Evolutionary conservation across 2,329 filamentous ascomycete genomes (phyloP).

Genomic region (Penicillium crustosum): DNA sequence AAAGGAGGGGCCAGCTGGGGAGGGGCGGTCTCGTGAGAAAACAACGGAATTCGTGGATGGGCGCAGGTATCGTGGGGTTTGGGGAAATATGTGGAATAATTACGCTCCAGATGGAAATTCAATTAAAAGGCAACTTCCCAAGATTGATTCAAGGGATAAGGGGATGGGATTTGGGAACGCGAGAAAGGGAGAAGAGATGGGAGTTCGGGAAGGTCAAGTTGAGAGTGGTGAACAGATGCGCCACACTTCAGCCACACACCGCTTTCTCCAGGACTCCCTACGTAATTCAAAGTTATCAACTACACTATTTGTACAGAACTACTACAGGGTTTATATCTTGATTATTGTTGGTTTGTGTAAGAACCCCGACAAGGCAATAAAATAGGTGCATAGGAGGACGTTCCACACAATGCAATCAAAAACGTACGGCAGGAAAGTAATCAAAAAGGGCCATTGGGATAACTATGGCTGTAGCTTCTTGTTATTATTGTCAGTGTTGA

Average conservation of each 20-base stretch:
- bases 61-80: conserved; percentile 10
- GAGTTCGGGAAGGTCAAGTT: conserved; percentile 29
- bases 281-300: conserved; percentile 1
- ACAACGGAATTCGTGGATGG: conserved; percentile 18
- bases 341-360: not conserved
- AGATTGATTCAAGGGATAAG: conserved; percentile 24
- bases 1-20: conserved; percentile 30
- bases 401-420: not conserved
- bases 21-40: conserved; percentile 40
- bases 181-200: conserved; percentile 26
- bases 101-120: conserved; percentile 16
- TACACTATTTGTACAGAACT: not conserved
- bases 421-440: not conserved
- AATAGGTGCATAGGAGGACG: not conserved
- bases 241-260: conserved; percentile 28
- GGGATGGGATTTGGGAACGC: conserved; percentile 20
- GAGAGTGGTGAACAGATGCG: conserved; percentile 23
- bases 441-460: not conserved
- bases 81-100: conserved; percentile 12
- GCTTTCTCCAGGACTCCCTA: conserved; percentile 9
- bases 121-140: conserved; percentile 14
- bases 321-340: not conserved
- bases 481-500: not conserved
- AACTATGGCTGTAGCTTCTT: not conserved
- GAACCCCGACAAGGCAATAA: not conserved